These are phyloP conservation scores for Boletus patriciae DNA, from an alignment of 768 basidiomycete genomes.

Conservation along the genomic window DNA sequence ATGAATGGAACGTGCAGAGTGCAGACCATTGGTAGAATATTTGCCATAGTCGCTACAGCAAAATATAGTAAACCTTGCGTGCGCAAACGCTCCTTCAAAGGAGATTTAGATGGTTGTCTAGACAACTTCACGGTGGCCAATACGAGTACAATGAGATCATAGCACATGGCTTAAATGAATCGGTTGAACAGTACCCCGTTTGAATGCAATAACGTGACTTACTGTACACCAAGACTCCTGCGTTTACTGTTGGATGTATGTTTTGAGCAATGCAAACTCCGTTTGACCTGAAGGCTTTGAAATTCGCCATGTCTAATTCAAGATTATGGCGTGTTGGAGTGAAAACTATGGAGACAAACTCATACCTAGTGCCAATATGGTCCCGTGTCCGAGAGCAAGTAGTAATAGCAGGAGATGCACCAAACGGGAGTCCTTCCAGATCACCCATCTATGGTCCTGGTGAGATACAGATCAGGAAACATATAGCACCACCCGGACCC, in stretches of 20 bases:
- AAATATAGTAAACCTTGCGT: conserved; percentile 21
- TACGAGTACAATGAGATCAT: conserved; percentile 20
- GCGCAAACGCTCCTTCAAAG: conserved; percentile 11
- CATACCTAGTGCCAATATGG: conserved; percentile 15
- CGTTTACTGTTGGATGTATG: neutral
- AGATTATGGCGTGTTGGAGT: neutral
- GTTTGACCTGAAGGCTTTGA: neutral
- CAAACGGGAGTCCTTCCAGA: conserved; percentile 20
- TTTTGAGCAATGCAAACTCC: conserved; percentile 4
- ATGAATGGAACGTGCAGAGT: neutral
- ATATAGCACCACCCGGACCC: neutral
- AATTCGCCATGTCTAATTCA: conserved; percentile 7
- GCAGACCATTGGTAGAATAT: conserved; percentile 12
- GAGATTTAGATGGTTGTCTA: conserved; percentile 8
- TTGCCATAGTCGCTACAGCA: conserved; percentile 7
- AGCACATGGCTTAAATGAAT: conserved; percentile 14
- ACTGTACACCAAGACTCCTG: conserved; percentile 21
- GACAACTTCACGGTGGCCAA: conserved; percentile 18
- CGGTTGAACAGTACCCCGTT: neutral
- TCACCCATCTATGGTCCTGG: conserved; percentile 22
- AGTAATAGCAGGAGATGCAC: conserved; percentile 16
- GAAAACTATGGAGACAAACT: neutral
- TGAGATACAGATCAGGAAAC: neutral
- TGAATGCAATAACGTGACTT: neutral
- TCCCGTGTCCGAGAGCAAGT: conserved; percentile 29